phyloP scores from a whole-genome alignment of 495 filamentous ascomycete species.

The Lophiostoma macrostomum region DNA sequence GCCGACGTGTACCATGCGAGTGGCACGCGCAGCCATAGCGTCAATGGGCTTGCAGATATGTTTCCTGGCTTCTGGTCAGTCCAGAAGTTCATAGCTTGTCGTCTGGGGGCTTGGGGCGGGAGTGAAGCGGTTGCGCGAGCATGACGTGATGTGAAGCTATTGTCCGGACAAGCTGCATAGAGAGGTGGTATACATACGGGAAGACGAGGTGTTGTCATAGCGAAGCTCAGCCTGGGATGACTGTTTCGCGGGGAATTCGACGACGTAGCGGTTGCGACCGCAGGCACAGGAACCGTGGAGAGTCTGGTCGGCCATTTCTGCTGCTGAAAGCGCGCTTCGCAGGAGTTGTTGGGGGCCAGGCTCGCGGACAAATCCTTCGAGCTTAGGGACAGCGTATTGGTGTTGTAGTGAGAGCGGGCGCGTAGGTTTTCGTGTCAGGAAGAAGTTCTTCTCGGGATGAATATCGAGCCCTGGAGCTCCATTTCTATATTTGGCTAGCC shows the following conservation, averaged over 20 bases:
- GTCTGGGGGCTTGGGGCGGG: too few relatives aligned
- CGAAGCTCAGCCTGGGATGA: slow-evolving; percentile 60
- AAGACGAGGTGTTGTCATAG: slow-evolving; percentile 62
- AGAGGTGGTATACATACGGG: slow-evolving; percentile 52
- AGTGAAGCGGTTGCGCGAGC: too few relatives aligned
- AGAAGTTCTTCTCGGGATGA: too few relatives aligned
- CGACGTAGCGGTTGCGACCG: slow-evolving; percentile 76
- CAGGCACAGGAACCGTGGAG: slow-evolving; percentile 79
- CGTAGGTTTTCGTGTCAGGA: too few relatives aligned
- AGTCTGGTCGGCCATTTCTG: slow-evolving; percentile 7
- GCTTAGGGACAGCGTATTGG: too few relatives aligned
- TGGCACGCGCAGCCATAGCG: slow-evolving; percentile 77
- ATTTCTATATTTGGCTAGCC: too few relatives aligned
- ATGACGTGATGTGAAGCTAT: not conserved
- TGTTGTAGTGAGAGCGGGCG: too few relatives aligned
- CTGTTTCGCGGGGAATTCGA: slow-evolving; percentile 60
- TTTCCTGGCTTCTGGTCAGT: slow-evolving; percentile 49
- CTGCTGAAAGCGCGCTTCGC: not conserved
- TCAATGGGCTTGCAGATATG: slow-evolving; percentile 64
- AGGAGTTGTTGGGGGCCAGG: not conserved
- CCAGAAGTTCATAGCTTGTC: too few relatives aligned
- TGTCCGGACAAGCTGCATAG: not conserved
- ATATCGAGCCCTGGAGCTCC: too few relatives aligned
- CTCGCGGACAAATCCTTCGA: not conserved
- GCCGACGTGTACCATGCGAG: slow-evolving; percentile 69